A percentile compares a stretch with the other conserved stretches of the same genome.
phyloP scores from a whole-genome alignment of 805 yeast genomes.

The Spathaspora hagerdaliae region DNA sequence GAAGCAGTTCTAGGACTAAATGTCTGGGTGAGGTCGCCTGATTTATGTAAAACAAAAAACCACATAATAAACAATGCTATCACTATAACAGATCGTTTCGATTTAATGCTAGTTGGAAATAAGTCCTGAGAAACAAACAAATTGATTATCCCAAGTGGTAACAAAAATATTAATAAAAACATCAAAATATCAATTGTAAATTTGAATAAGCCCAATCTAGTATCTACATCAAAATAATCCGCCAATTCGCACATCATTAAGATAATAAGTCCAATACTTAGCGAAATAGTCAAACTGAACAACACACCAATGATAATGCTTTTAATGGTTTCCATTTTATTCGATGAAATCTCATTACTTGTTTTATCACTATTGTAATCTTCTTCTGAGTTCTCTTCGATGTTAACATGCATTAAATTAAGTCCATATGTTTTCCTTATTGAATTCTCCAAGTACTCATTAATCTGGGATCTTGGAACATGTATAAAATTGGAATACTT shows the following conservation, averaged over 20 bases:
- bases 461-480: conserved; percentile 20
- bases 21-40: conserved; percentile 28
- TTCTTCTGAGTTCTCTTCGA: conserved; percentile 4
- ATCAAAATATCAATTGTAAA: conserved; percentile 36
- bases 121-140: conserved; percentile 26
- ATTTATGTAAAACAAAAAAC: conserved; percentile 29
- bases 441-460: conserved; percentile 13
- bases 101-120: conserved; percentile 12
- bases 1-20: conserved; percentile 15
- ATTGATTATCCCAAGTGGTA: conserved; percentile 39
- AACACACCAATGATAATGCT: conserved; percentile 18
- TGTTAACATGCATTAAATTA: conserved; percentile 5
- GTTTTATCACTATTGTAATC: conserved; percentile 1
- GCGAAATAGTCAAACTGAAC: conserved; percentile 26
- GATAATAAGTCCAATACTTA: conserved; percentile 28
- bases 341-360: background rate
- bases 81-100: conserved; percentile 8
- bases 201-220: conserved; percentile 33
- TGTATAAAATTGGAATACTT: conserved; percentile 9
- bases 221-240: conserved; percentile 15
- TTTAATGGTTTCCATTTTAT: conserved; percentile 3
- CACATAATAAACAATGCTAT: conserved; percentile 20
- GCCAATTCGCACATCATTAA: conserved; percentile 36
- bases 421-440: conserved; percentile 13
- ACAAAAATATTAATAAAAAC: conserved; percentile 35